Evolutionary conservation across 2,329 filamentous ascomycete genomes (phyloP).

Genomic region (Pseudogymnoascus destructans): DNA sequence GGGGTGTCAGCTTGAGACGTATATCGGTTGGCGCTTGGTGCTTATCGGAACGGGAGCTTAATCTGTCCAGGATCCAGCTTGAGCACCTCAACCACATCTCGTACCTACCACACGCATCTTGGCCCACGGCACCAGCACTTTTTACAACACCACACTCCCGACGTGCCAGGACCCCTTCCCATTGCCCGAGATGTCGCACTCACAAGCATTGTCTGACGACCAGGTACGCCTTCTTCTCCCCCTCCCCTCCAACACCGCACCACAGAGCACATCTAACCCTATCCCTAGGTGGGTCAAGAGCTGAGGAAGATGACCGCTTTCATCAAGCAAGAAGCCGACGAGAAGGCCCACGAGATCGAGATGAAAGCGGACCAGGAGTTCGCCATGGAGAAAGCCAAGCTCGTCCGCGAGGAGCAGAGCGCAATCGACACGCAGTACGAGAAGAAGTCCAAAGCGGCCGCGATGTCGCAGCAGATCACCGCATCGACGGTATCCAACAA

Average conservation of each 20-base stretch:
- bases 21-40: constrained; percentile 8
- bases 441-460: constrained; percentile 98
- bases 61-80: constrained; percentile 8
- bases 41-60: constrained; percentile 10
- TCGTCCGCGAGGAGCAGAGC: constrained; percentile 88
- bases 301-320: constrained; percentile 99
- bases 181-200: constrained; percentile 67
- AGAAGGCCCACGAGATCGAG: constrained; percentile 94
- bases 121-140: constrained; percentile 3
- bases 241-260: neutral
- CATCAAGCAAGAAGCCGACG: constrained; percentile 95
- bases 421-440: constrained; percentile 87
- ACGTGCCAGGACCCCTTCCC: constrained; percentile 12
- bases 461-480: constrained; percentile 98
- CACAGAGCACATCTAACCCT: constrained; percentile 9
- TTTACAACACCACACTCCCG: neutral
- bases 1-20: constrained; percentile 5
- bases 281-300: constrained; percentile 79
- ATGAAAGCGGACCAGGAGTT: constrained; percentile 99
- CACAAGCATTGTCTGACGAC: constrained; percentile 92
- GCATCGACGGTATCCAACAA: constrained; percentile 94
- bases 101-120: constrained; percentile 7
- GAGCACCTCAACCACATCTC: neutral
- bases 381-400: constrained; percentile 96
- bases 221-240: constrained; percentile 52